Evolutionary conservation across 768 basidiomycete genomes (phyloP).

Genomic region (Daedalea quercina): DNA sequence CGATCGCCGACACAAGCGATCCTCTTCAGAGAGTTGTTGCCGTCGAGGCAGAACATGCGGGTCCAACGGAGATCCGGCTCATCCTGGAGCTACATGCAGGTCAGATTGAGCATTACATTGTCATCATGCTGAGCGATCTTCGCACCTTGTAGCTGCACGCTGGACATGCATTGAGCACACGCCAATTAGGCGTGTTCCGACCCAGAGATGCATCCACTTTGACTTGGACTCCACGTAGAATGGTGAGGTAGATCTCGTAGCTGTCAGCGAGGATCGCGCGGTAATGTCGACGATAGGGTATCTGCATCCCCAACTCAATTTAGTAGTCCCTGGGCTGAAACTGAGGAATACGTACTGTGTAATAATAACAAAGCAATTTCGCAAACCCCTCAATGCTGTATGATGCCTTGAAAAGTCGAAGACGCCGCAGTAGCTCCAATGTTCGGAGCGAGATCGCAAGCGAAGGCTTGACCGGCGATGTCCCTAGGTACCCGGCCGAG

Average conservation of each 20-base stretch:
- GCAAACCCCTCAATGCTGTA: slow-evolving; percentile 16
- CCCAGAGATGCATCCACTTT: slow-evolving; percentile 21
- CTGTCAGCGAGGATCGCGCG: slow-evolving; percentile 23
- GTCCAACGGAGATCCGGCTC: slow-evolving; percentile 17
- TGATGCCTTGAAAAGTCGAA: slow-evolving; percentile 10
- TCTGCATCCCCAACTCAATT: slow-evolving; percentile 14
- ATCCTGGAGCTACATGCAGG: slow-evolving; percentile 18
- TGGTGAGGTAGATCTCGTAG: slow-evolving; percentile 30
- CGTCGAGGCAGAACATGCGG: slow-evolving; percentile 9
- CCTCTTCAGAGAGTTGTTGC: slow-evolving; percentile 17
- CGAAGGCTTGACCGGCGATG: slow-evolving; percentile 1
- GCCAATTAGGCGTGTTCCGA: slow-evolving; percentile 25
- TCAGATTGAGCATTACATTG: background rate
- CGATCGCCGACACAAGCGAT: slow-evolving; percentile 17
- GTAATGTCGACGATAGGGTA: slow-evolving; percentile 19
- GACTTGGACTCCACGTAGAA: slow-evolving; percentile 15
- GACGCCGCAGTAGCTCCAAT: slow-evolving; percentile 7
- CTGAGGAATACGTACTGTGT: slow-evolving; percentile 9
- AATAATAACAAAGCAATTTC: slow-evolving; percentile 11
- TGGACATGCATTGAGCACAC: slow-evolving; percentile 28
- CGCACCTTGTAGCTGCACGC: slow-evolving; percentile 30
- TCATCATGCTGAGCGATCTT: background rate
- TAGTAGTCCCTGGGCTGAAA: background rate
- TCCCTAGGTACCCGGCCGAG: slow-evolving; percentile 4
- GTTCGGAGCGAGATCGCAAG: slow-evolving; percentile 12